phyloP scores from a whole-genome alignment of 2,329 filamentous ascomycete species.

The Fusarium keratoplasticum region DNA sequence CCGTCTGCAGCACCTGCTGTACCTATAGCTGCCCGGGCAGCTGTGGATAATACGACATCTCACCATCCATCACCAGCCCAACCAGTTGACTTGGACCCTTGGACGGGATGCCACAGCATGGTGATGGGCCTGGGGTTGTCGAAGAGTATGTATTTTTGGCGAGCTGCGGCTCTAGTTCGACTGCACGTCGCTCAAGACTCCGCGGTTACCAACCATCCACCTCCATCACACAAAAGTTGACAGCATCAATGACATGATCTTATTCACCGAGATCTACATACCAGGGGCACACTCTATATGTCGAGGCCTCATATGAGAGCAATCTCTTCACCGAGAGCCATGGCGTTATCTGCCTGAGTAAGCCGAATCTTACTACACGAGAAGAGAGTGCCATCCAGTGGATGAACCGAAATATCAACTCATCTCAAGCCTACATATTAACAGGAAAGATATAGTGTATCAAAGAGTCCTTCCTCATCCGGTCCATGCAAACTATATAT shows the following conservation, averaged over 20 bases:
- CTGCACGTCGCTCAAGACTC: background rate
- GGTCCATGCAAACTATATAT: background rate
- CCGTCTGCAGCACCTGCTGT: slow-evolving; percentile 4
- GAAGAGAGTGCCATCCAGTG: background rate
- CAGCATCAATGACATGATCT: background rate
- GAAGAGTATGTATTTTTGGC: background rate
- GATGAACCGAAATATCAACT: background rate
- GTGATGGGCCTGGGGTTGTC: background rate
- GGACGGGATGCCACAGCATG: background rate
- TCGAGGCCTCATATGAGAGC: background rate
- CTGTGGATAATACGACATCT: slow-evolving; percentile 3
- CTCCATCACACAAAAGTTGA: background rate
- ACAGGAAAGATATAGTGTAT: background rate
- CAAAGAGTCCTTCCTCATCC: background rate
- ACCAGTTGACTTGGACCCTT: slow-evolving; percentile 10
- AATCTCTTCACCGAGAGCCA: background rate
- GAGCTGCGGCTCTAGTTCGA: background rate
- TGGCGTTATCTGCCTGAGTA: background rate
- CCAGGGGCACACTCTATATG: background rate
- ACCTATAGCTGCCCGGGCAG: background rate
- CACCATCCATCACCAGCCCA: slow-evolving; percentile 13
- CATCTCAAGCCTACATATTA: background rate
- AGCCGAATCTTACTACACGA: background rate
- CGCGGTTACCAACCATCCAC: background rate
- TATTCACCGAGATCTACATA: background rate